phyloP scores from a whole-genome alignment of 352 stramenopile species.

The Hyaloperonospora brassicae region DNA sequence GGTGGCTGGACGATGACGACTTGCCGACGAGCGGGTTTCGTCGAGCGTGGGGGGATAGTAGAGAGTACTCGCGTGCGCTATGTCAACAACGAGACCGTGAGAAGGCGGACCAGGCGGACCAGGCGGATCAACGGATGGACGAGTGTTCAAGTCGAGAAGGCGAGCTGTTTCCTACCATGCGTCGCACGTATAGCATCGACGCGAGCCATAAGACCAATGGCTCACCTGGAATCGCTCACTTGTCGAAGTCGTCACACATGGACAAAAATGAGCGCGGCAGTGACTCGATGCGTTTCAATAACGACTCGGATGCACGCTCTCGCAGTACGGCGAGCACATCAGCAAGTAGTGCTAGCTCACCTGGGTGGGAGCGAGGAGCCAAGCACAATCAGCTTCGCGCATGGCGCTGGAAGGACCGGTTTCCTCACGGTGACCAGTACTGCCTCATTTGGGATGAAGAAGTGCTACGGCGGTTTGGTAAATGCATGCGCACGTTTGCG shows the following conservation, averaged over 20 bases:
- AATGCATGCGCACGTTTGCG: conserved; percentile 74
- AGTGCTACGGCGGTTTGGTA: conserved; percentile 61
- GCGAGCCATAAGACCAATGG: conserved; percentile 29
- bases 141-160: conserved; percentile 79
- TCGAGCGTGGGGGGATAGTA: conserved; percentile 67
- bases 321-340: conserved; percentile 7
- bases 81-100: conserved; percentile 58
- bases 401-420: conserved; percentile 81
- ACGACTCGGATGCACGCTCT: conserved; percentile 30
- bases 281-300: conserved; percentile 30
- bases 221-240: conserved; percentile 35
- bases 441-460: conserved; percentile 74
- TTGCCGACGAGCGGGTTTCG: conserved; percentile 47
- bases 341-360: conserved; percentile 8
- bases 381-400: conserved; percentile 40
- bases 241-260: conserved; percentile 21
- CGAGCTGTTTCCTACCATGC: conserved; percentile 71
- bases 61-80: conserved; percentile 70
- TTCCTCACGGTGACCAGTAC: conserved; percentile 77
- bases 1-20: conserved; percentile 78
- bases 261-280: conserved; percentile 24
- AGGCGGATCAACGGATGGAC: conserved; percentile 74
- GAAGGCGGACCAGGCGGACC: conserved; percentile 75
- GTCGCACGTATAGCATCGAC: conserved; percentile 52
- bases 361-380: conserved; percentile 26